A percentile compares a stretch with the other conserved stretches of the same genome.
Evolutionary conservation across 2,329 filamentous ascomycete species (phyloP).

Genomic region (Davidsoniella virescens): DNA sequence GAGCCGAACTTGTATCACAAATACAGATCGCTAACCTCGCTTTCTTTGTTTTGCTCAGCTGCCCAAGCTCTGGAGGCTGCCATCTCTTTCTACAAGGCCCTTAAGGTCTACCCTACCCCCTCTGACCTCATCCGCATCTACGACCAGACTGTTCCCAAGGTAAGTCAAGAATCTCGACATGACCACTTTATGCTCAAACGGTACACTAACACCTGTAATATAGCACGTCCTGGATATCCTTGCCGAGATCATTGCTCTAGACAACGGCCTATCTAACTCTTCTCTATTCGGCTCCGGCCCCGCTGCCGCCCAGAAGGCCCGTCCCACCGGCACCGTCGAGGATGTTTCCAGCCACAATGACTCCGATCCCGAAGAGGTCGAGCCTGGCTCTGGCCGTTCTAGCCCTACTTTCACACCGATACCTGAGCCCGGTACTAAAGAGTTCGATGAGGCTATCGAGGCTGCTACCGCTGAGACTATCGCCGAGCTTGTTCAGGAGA

Average conservation of each 20-base stretch:
- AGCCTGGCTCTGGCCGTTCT: constrained; percentile 1
- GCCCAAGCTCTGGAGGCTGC: constrained; percentile 65
- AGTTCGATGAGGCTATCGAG: background rate
- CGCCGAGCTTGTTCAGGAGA: background rate
- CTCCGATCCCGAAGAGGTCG: constrained; percentile 14
- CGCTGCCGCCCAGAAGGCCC: background rate
- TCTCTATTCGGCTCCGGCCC: constrained; percentile 24
- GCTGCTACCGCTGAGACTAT: constrained; percentile 3
- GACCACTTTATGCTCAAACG: background rate
- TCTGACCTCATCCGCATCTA: constrained; percentile 90
- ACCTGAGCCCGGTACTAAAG: background rate
- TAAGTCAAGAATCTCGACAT: constrained; percentile 20
- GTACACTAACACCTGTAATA: background rate
- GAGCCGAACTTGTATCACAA: background rate
- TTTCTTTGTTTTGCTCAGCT: constrained; percentile 26
- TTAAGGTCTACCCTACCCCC: constrained; percentile 95
- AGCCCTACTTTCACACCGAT: background rate
- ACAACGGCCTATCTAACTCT: constrained; percentile 47
- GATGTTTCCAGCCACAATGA: constrained; percentile 22
- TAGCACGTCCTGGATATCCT: constrained; percentile 87
- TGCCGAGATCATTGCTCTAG: constrained; percentile 93
- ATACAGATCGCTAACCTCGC: background rate
- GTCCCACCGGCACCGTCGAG: constrained; percentile 36
- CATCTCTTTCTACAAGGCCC: constrained; percentile 90
- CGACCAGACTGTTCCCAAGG: constrained; percentile 96